Percentiles rank a stretch among this genome's conserved stretches.
Conservation (phyloP, 805 yeast genomes). For the Metschnikowia continentalis region DNA sequence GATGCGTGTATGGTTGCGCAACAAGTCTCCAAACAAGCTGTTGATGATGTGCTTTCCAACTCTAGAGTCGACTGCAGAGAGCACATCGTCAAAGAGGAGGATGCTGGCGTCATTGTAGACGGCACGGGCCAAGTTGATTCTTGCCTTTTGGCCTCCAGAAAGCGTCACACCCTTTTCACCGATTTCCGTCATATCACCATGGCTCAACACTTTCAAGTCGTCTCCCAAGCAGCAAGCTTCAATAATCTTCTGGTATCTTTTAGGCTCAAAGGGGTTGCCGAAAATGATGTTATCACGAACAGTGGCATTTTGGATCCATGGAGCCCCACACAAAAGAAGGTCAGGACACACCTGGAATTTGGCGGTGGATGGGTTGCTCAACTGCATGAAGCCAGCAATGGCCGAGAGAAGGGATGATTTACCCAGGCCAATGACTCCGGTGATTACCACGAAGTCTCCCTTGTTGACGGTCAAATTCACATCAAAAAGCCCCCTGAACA, state of each 20-base stretch:
- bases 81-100: conserved; percentile 41
- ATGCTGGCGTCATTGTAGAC: conserved; percentile 32
- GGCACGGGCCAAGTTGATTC: conserved; percentile 43
- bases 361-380: conserved; percentile 25
- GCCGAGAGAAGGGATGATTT: conserved; percentile 40
- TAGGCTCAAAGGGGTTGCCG: conserved; percentile 30
- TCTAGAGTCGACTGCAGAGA: conserved; percentile 41
- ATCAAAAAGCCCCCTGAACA: conserved; percentile 33
- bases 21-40: conserved; percentile 31
- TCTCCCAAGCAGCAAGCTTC: conserved; percentile 39
- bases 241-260: conserved; percentile 26
- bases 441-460: conserved; percentile 38
- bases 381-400: conserved; percentile 37
- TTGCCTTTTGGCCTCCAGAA: conserved; percentile 45
- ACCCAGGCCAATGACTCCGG: conserved; percentile 43
- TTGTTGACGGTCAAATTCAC: conserved; percentile 27
- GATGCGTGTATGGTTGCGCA: conserved; percentile 31
- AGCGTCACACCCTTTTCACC: conserved; percentile 44
- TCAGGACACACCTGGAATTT: conserved; percentile 24
- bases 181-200: conserved; percentile 39
- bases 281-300: conserved; percentile 38
- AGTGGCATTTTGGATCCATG: conserved; percentile 44
- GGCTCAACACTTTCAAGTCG: conserved; percentile 32
- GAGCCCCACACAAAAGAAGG: conserved; percentile 32
- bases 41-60: conserved; percentile 41